Conservation (phyloP, 192 early-diverging fungal genomes). For the Coemansia sp. region DNA sequence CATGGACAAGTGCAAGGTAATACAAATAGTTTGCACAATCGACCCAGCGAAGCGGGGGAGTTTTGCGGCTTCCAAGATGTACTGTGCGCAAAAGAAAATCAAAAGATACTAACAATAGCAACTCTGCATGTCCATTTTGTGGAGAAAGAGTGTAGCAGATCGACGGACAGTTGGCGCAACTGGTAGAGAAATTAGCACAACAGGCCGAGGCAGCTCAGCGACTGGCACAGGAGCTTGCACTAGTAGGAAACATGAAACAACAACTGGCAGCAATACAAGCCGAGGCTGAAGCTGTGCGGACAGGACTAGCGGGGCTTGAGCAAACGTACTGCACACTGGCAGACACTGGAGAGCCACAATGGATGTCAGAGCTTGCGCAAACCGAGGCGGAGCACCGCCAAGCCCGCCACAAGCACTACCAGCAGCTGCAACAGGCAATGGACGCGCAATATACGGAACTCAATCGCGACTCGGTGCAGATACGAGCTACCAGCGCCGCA, state of each 20-base stretch:
- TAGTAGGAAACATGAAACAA: constrained; percentile 14
- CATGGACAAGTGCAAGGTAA: constrained; percentile 45
- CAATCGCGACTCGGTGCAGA: constrained; percentile 23
- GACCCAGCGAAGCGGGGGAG: too few relatives aligned
- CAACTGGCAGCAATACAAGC: constrained; percentile 19
- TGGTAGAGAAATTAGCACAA: constrained; percentile 8
- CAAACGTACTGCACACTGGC: constrained; percentile 31
- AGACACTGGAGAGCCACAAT: constrained; percentile 2
- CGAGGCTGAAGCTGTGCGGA: constrained; percentile 19
- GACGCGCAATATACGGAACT: constrained; percentile 46
- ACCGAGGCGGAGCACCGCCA: constrained; percentile 31
- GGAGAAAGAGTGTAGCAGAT: constrained; percentile 20
- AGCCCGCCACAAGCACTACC: constrained; percentile 34
- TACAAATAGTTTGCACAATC: background rate
- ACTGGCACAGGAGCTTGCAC: constrained; percentile 19
- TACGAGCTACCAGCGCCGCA: constrained; percentile 30
- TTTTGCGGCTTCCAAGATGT: too few relatives aligned
- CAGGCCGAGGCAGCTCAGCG: constrained; percentile 25
- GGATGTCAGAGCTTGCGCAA: constrained; percentile 22
- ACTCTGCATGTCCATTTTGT: background rate
- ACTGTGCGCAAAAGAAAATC: too few relatives aligned
- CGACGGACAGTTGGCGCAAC: constrained; percentile 18
- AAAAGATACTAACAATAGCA: background rate
- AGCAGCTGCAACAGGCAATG: constrained; percentile 39
- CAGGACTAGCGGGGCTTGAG: constrained; percentile 20